These are phyloP conservation scores for Boletus rubroflammeus DNA, from an alignment of 768 basidiomycete species.

Conservation along the genomic window DNA sequence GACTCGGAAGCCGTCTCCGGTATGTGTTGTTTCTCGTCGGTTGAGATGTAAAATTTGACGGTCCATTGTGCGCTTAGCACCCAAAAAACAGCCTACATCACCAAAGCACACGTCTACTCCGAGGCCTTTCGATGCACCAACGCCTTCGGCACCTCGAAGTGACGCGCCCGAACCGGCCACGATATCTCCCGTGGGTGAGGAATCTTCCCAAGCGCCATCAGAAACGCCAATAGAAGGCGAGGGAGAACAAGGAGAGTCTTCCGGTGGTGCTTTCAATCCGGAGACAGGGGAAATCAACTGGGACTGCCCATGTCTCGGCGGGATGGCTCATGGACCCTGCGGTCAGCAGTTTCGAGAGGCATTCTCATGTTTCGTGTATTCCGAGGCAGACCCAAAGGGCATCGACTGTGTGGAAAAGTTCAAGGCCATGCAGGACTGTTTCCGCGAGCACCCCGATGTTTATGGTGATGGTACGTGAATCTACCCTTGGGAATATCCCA, in stretches of 20 bases:
- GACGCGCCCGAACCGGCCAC: slow-evolving; percentile 16
- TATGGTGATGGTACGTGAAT: slow-evolving; percentile 80
- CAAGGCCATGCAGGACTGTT: slow-evolving; percentile 96
- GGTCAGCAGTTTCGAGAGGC: slow-evolving; percentile 91
- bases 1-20: slow-evolving; percentile 38
- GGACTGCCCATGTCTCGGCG: slow-evolving; percentile 98
- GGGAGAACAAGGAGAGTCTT: slow-evolving; percentile 26
- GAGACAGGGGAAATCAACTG: slow-evolving; percentile 99
- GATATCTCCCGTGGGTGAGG: slow-evolving; percentile 1
- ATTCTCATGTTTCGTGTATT: slow-evolving; percentile 95
- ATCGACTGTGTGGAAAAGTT: slow-evolving; percentile 98
- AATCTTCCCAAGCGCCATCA: slow-evolving; percentile 6
- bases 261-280: slow-evolving; percentile 79
- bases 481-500: background rate
- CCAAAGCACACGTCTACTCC: slow-evolving; percentile 1
- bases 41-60: background rate
- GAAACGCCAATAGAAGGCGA: slow-evolving; percentile 19
- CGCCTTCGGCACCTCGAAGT: slow-evolving; percentile 11
- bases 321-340: slow-evolving; percentile 98
- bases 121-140: slow-evolving; percentile 18
- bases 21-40: slow-evolving; percentile 13
- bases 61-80: slow-evolving; percentile 8
- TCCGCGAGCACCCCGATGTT: slow-evolving; percentile 92
- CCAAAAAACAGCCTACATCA: slow-evolving; percentile 12
- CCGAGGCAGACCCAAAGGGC: slow-evolving; percentile 94